These are phyloP conservation scores for Podospora australis DNA, from an alignment of 495 filamentous ascomycete species.

Conservation along the genomic window DNA sequence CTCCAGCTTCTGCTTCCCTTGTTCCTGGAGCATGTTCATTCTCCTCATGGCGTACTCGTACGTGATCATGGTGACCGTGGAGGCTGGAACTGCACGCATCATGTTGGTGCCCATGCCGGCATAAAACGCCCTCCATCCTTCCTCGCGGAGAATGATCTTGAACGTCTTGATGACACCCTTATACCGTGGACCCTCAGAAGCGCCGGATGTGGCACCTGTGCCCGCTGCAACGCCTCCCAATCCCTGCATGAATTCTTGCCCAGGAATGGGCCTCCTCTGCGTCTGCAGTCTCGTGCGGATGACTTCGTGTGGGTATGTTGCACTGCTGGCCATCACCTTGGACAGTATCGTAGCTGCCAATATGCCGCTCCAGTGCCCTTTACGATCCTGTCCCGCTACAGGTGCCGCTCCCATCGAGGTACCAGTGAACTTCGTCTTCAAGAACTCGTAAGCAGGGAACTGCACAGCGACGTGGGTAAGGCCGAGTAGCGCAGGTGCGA, in stretches of 20 bases:
- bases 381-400: slow-evolving; percentile 25
- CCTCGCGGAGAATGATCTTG: slow-evolving; percentile 77
- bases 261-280: slow-evolving; percentile 59
- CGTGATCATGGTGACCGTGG: slow-evolving; percentile 94
- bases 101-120: slow-evolving; percentile 97
- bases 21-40: slow-evolving; percentile 30
- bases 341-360: slow-evolving; percentile 85
- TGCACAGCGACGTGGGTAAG: slow-evolving; percentile 95
- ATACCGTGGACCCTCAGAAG: slow-evolving; percentile 52
- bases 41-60: slow-evolving; percentile 78
- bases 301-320: slow-evolving; percentile 97
- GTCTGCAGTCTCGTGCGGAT: slow-evolving; percentile 85
- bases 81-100: slow-evolving; percentile 88
- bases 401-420: slow-evolving; percentile 67
- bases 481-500: slow-evolving; percentile 85
- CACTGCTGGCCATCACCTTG: slow-evolving; percentile 89
- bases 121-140: slow-evolving; percentile 96
- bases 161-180: slow-evolving; percentile 74
- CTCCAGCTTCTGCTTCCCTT: slow-evolving; percentile 27
- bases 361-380: slow-evolving; percentile 57
- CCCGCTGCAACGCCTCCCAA: slow-evolving; percentile 31
- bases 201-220: neutral
- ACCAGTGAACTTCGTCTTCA: slow-evolving; percentile 87
- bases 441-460: slow-evolving; percentile 90
- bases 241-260: slow-evolving; percentile 59